Base-by-base conservation (phyloP, 306 rosid species). In the Fragaria ananassa region DNA sequence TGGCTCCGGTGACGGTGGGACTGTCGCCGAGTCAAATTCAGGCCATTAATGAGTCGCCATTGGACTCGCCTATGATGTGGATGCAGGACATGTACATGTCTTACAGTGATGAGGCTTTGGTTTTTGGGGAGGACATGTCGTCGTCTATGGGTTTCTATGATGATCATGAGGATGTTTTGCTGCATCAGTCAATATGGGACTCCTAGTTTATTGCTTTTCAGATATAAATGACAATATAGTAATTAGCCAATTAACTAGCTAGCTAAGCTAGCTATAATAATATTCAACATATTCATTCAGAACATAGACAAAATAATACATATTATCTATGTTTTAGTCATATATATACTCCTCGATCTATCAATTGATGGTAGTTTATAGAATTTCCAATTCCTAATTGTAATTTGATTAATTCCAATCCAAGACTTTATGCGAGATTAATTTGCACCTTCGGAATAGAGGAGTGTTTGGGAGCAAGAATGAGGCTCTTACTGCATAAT, bases 31-130 rank as follows among this genome's bases (percentile, higher is more conserved):
- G 87, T 46, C 91, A 94, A 64, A 94, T 94, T 76, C 92, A 94
- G 74, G 97, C 98, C 2, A 94, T 94, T 3, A 92, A 90, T 65
- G 98, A 94, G 72, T 90, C 86, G 9, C 98, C 97, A 18, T 75
- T 94, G 85, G 92, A 94, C 46, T 94, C 98, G 4, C 98, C 98
- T 0, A 90, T 80, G 41, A 91, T 86, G 94, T 93, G 97, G 97
- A 91, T 88, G 96, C 97, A 91, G 74, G 37, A 63, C 49, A 39
- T 65, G 70, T 18, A 39, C 70, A 84, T 88, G 88, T 75, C 84
- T 18, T 21, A 39, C 39, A 23, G 14, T 37, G 96, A 83, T 8
- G 83, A 79, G 35, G 78, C 86, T 15, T 54, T 78, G 7, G 45
- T 71, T 84, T 71, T 69, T 14, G 85, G 80, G 9, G 75, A 81